Percentiles rank a stretch among this genome's conserved stretches.
These are phyloP conservation scores for Paraphoma sp. DNA, from an alignment of 2,329 filamentous ascomycete genomes.

Conservation along the genomic window DNA sequence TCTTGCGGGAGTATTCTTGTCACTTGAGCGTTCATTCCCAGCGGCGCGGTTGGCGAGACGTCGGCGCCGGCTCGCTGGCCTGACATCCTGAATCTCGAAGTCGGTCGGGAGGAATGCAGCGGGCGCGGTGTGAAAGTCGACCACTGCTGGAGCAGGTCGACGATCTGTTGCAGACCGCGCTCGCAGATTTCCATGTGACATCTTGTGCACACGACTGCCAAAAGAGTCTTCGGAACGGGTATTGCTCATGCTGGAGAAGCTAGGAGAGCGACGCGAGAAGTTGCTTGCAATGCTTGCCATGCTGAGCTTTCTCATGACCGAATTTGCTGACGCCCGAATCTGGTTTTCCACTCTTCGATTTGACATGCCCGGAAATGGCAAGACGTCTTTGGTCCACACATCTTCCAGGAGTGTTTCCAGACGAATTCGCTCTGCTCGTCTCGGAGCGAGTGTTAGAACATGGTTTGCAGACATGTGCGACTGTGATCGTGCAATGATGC, in stretches of 20 bases:
- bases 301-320: constrained; percentile 87
- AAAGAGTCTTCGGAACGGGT: constrained; percentile 45
- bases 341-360: constrained; percentile 71
- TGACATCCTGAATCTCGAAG: constrained; percentile 50
- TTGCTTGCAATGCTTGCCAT: constrained; percentile 79
- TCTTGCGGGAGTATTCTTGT: constrained; percentile 26
- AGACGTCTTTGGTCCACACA: constrained; percentile 80
- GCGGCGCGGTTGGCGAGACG: constrained; percentile 35
- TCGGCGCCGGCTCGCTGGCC: constrained; percentile 33
- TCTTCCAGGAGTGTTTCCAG: constrained; percentile 77
- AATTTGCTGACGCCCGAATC: constrained; percentile 79
- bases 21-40: constrained; percentile 27
- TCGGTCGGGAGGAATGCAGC: constrained; percentile 57
- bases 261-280: constrained; percentile 75
- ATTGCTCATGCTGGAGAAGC: constrained; percentile 55
- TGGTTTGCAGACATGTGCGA: constrained; percentile 74
- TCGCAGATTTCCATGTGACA: constrained; percentile 33
- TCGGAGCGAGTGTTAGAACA: constrained; percentile 74
- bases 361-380: constrained; percentile 85
- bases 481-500: constrained; percentile 77
- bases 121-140: constrained; percentile 57
- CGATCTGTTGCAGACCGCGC: constrained; percentile 31
- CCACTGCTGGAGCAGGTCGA: constrained; percentile 39
- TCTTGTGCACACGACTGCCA: constrained; percentile 34
- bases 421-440: constrained; percentile 76